Conservation (phyloP, 768 basidiomycete species). For the Agaricus sinodeliciosus region DNA sequence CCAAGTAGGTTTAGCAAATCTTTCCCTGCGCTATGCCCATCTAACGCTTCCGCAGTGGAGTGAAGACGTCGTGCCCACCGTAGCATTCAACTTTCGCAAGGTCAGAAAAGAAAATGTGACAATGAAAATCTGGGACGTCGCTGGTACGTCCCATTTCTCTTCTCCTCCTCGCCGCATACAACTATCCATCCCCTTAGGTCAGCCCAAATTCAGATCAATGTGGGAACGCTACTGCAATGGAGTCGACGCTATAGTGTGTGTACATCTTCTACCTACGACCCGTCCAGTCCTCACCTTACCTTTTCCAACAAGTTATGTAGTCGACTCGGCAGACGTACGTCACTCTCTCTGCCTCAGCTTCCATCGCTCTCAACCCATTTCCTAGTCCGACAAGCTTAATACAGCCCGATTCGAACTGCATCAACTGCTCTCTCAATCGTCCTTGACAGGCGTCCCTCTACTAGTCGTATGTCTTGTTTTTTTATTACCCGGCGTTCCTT, state of each 20-base stretch:
- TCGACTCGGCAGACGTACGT: conserved; percentile 83
- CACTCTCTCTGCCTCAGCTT: background rate
- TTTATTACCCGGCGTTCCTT: background rate
- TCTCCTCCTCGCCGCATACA: background rate
- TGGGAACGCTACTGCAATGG: conserved; percentile 94
- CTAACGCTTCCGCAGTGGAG: conserved; percentile 56
- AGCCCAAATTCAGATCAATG: conserved; percentile 91
- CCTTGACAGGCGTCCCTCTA: conserved; percentile 65
- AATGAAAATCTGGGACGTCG: conserved; percentile 94
- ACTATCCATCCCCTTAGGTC: conserved; percentile 41
- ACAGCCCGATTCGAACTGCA: conserved; percentile 82
- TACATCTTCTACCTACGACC: conserved; percentile 10
- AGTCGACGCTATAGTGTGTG: conserved; percentile 88
- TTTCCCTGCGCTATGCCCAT: no score
- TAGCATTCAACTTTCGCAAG: conserved; percentile 88
- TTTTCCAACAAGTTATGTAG: conserved; percentile 72
- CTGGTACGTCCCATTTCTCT: conserved; percentile 44
- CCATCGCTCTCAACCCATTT: background rate
- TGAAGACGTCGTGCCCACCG: conserved; percentile 94
- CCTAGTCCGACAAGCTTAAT: conserved; percentile 73
- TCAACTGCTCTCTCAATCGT: conserved; percentile 62
- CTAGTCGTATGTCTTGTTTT: conserved; percentile 57
- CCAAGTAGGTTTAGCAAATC: conserved; percentile 43
- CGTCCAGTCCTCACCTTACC: background rate
- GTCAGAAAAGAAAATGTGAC: conserved; percentile 87